A percentile compares a stretch with the other conserved stretches of the same genome.
Conservation (phyloP, 208 protist genomes). For the Wallacemonas sp. region DNA sequence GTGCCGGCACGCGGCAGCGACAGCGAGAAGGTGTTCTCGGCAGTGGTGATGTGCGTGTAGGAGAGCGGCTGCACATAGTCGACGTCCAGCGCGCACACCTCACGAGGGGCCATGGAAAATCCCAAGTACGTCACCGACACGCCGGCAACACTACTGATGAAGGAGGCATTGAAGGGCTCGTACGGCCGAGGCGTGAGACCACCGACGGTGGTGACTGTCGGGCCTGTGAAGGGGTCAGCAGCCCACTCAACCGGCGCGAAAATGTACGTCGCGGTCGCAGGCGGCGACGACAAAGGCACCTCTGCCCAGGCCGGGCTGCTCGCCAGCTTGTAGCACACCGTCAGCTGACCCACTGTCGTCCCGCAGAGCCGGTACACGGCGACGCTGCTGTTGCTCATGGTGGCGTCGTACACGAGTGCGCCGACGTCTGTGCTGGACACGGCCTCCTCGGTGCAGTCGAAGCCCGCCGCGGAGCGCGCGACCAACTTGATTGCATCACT, state of each 20-base stretch:
- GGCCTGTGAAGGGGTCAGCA: constrained; percentile 52
- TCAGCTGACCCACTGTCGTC: constrained; percentile 16
- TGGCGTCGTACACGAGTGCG: constrained; percentile 23
- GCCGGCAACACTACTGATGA: constrained; percentile 30
- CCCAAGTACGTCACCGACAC: constrained; percentile 42
- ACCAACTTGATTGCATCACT: constrained; percentile 62
- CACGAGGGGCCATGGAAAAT: constrained; percentile 49
- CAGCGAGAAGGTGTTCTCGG: constrained; percentile 48
- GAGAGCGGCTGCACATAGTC: constrained; percentile 45
- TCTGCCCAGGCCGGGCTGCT: constrained; percentile 59
- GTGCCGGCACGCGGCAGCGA: constrained; percentile 36
- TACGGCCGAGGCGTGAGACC: constrained; percentile 56
- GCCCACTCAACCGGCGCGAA: constrained; percentile 40
- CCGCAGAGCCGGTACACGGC: constrained; percentile 66
- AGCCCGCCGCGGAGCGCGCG: constrained; percentile 13
- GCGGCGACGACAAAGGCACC: constrained; percentile 52
- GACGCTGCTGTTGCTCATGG: constrained; percentile 36
- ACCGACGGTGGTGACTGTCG: constrained; percentile 18
- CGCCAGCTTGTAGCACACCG: constrained; percentile 68
- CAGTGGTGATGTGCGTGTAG: constrained; percentile 27
- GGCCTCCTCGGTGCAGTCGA: constrained; percentile 56
- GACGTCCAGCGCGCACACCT: constrained; percentile 39
- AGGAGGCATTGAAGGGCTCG: constrained; percentile 66
- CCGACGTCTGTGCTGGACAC: constrained; percentile 35
- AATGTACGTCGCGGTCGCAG: constrained; percentile 33